These are phyloP conservation scores for Mucor mucedo DNA, from an alignment of 371 early-diverging fungal genomes.

Conservation along the genomic window DNA sequence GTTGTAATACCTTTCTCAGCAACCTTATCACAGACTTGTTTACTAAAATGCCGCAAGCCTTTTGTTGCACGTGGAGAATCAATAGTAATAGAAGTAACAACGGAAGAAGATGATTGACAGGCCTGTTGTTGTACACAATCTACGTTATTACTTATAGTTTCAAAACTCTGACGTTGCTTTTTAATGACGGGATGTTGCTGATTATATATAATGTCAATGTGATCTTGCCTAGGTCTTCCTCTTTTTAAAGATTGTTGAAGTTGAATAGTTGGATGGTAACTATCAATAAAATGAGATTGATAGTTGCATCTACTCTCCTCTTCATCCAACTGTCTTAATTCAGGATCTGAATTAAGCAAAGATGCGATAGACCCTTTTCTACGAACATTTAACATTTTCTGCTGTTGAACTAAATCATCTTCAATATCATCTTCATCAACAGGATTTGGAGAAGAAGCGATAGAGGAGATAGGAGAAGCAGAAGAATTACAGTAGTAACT, in stretches of 20 bases:
- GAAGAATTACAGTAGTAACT: neutral
- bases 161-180: conserved; percentile 1
- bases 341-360: conserved; percentile 41
- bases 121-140: conserved; percentile 20
- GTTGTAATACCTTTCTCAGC: conserved; percentile 64
- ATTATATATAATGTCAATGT: conserved; percentile 1
- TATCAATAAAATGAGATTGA: conserved; percentile 25
- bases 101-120: conserved; percentile 20
- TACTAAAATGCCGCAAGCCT: conserved; percentile 68
- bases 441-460: conserved; percentile 23
- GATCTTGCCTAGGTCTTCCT: conserved; percentile 33
- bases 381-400: conserved; percentile 11
- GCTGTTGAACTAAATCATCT: conserved; percentile 4
- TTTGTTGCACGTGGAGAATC: conserved; percentile 35
- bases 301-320: conserved; percentile 22
- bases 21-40: conserved; percentile 71
- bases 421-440: conserved; percentile 22
- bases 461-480: conserved; percentile 19
- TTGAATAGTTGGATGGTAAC: neutral
- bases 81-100: neutral
- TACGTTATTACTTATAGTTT: neutral
- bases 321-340: conserved; percentile 27
- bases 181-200: neutral
- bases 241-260: conserved; percentile 20
- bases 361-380: conserved; percentile 55